Conservation (phyloP, 176 grass and related monocot species). For the Oryza longistaminata region DNA sequence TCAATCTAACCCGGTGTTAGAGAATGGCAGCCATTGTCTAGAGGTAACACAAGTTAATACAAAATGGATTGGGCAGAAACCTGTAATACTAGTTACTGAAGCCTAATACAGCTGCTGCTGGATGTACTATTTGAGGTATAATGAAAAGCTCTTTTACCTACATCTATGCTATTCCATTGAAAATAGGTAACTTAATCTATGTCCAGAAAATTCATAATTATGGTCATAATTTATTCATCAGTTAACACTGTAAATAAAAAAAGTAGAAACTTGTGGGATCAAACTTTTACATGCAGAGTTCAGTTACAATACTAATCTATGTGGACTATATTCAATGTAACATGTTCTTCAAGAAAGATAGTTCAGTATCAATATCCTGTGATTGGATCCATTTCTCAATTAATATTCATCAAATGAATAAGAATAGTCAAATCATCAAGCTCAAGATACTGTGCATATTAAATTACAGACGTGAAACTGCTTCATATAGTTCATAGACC, state of each 20-base stretch:
- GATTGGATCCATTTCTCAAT: not conserved
- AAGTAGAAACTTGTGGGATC: not conserved
- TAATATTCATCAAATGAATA: constrained; percentile 9
- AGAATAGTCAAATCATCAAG: constrained; percentile 19
- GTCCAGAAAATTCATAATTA: not conserved
- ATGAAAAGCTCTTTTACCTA: not conserved
- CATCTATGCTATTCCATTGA: not conserved
- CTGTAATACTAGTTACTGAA: constrained; percentile 11
- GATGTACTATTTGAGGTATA: not conserved
- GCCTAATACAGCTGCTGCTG: not conserved
- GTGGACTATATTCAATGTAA: not conserved
- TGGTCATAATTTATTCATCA: not conserved
- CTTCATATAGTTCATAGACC: not conserved
- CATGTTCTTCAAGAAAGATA: not conserved
- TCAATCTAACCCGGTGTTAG: no score
- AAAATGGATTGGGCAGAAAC: not conserved
- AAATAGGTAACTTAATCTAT: not conserved
- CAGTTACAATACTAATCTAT: not conserved
- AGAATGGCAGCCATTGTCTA: not conserved
- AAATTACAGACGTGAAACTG: not conserved
- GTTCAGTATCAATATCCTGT: constrained; percentile 2
- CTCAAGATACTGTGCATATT: not conserved
- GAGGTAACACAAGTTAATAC: not conserved
- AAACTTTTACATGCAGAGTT: not conserved
- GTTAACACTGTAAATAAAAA: not conserved